Percentiles rank a stretch among this genome's conserved stretches.
These are phyloP conservation scores for Penicillium soppii DNA, from an alignment of 495 filamentous ascomycete species.

Conservation along the genomic window DNA sequence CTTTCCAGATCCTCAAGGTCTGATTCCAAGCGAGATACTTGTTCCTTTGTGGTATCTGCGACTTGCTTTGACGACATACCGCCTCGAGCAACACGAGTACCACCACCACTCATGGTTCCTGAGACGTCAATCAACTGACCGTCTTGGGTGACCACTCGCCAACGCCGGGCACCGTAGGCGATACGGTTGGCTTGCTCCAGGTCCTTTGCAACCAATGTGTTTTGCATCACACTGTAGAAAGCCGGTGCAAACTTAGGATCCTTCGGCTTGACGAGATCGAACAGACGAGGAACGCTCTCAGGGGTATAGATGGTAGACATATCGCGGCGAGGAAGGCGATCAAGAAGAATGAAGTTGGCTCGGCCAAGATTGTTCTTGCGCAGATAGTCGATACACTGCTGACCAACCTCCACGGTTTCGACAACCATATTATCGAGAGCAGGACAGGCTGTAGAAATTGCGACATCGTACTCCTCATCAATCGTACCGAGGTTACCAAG, in stretches of 20 bases:
- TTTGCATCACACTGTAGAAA: constrained; percentile 89
- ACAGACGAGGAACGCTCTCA: constrained; percentile 86
- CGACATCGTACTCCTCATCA: constrained; percentile 90
- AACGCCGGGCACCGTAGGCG: constrained; percentile 86
- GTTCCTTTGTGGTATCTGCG: constrained; percentile 79
- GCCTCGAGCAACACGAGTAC: constrained; percentile 80
- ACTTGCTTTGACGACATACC: constrained; percentile 95
- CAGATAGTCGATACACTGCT: constrained; percentile 96
- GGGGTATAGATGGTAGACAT: constrained; percentile 79
- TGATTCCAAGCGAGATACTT: constrained; percentile 79
- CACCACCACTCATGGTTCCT: constrained; percentile 97
- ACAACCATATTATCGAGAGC: constrained; percentile 93
- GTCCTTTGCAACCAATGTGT: constrained; percentile 91
- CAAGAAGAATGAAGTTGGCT: constrained; percentile 93
- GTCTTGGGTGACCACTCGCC: constrained; percentile 93
- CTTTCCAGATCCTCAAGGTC: constrained; percentile 84
- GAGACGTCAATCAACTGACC: constrained; percentile 96
- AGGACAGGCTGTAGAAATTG: constrained; percentile 94
- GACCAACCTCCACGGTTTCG: constrained; percentile 89
- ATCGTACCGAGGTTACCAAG: constrained; percentile 96
- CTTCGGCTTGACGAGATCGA: constrained; percentile 89
- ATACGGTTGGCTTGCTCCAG: constrained; percentile 93
- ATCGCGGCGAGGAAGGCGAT: constrained; percentile 76
- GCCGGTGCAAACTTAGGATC: constrained; percentile 84
- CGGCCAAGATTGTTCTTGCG: constrained; percentile 97